Evolutionary conservation across 2,329 filamentous ascomycete species (phyloP), one percentile per base, ranked within the genome.

Genomic region (Metarhizium robertsii): DNA sequence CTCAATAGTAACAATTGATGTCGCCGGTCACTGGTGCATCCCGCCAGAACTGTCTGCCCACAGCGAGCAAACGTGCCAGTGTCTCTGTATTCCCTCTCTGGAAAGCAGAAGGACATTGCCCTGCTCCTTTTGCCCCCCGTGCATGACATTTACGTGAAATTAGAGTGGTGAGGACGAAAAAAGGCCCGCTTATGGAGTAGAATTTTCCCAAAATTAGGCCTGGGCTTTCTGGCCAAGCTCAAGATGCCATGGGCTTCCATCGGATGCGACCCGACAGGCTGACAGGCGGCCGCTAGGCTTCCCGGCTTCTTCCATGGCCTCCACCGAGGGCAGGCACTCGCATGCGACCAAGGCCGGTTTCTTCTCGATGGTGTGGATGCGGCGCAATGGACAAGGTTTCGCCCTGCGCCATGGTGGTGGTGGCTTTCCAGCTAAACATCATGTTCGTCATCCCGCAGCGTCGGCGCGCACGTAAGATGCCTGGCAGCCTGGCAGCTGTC

Each of bases 201-300:
- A 43, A 43, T 36, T 36, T 36, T 36, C 34, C 34, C 7, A 36
- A 36, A 13, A 36, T 8, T 13, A 13, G 34, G 34, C 34, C 13
- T 36, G 34, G 34, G 25, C 25, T 25, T 25, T 25, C 25, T 25
- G 25, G 25, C 25, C 25, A 25, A 25, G 25, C 25, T 13, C 34
- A 36, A 36, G 34, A 36, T 36, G 13, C 40, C 40, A 46, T 53
- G 34, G 49, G 40, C 42, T 40, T 16, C n/a, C 40, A 47, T 48
- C 52, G 65, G 65, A 52, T 60, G 61, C 49, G 51, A 62, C 63
- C 65, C 66, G 66, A 68, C 62, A 65, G 65, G 66, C 58, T 66
- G 43, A 38, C 16, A 16, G 65, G 60, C 60, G 52, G 51, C 56
- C 49, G 58, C 58, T 51, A 52, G 8, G 18, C 53, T 52, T 67